Conservation (phyloP, 768 basidiomycete species). For the Austroboletus eburneus region DNA sequence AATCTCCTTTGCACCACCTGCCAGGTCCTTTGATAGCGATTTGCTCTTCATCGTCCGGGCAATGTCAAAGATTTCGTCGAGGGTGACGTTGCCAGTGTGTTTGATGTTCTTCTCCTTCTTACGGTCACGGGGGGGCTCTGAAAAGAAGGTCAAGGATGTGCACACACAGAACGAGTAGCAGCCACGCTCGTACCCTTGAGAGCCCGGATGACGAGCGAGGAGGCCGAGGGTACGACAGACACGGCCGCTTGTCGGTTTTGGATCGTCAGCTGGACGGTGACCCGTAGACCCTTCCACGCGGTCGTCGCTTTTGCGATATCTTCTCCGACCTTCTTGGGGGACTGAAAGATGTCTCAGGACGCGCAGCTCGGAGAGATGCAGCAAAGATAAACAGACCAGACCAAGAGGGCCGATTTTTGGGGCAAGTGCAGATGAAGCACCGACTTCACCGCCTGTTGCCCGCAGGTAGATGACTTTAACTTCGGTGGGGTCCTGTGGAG, state of each 20-base stretch:
- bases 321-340: conserved; percentile 99
- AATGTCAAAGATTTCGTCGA: conserved; percentile 93
- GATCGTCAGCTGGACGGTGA: conserved; percentile 98
- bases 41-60: conserved; percentile 95
- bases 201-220: conserved; percentile 94
- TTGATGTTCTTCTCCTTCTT: conserved; percentile 99
- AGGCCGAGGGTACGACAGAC: conserved; percentile 94
- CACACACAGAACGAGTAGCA: not conserved
- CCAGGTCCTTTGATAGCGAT: conserved; percentile 88
- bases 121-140: conserved; percentile 97
- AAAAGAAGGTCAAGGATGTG: conserved; percentile 1
- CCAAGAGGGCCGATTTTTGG: conserved; percentile 99
- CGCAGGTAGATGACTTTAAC: conserved; percentile 99
- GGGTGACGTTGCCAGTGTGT: conserved; percentile 88
- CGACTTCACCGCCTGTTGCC: conserved; percentile 98
- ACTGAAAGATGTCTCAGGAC: conserved; percentile 46
- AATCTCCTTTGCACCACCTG: conserved; percentile 94
- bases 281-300: conserved; percentile 98
- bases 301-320: conserved; percentile 99
- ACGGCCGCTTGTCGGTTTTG: conserved; percentile 99
- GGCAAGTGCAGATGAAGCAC: conserved; percentile 96
- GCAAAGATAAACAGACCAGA: conserved; percentile 60
- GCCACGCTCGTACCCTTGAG: conserved; percentile 78
- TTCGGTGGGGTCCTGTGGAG: conserved; percentile 87
- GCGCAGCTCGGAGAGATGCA: not conserved